Evolutionary conservation across 805 yeast species (phyloP).

Genomic region (Wickerhamomyces strasburgensis): DNA sequence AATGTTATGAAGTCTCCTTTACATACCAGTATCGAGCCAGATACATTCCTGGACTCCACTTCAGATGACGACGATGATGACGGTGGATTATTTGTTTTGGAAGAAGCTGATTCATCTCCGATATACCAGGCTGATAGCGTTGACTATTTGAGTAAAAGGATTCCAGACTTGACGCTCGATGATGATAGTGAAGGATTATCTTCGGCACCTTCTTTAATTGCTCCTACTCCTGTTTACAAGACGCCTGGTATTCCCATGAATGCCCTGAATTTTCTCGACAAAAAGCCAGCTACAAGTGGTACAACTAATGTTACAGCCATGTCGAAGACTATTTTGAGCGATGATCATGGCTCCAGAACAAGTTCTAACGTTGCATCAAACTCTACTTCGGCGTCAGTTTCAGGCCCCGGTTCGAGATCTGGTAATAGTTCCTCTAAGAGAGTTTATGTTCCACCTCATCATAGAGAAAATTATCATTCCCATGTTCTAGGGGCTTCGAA

Average conservation of each 20-base stretch:
- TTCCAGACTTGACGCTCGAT: conserved; percentile 13
- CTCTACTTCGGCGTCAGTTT: not conserved
- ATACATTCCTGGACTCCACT: too few relatives aligned
- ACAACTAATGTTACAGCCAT: too few relatives aligned
- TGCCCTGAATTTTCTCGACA: too few relatives aligned
- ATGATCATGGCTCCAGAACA: not conserved
- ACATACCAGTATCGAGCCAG: conserved; percentile 9
- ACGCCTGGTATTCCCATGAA: too few relatives aligned
- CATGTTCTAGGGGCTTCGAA: not conserved
- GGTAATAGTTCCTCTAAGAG: conserved; percentile 12
- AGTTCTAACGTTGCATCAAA: conserved; percentile 10
- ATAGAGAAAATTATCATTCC: conserved; percentile 33
- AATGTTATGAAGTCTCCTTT: conserved; percentile 21
- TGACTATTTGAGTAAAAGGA: conserved; percentile 4
- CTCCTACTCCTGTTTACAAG: conserved; percentile 12
- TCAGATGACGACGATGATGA: conserved; percentile 27
- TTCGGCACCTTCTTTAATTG: conserved; percentile 24
- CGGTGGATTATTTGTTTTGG: conserved; percentile 37
- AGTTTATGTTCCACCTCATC: conserved; percentile 50
- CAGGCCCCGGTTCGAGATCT: not conserved
- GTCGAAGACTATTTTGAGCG: conserved; percentile 4
- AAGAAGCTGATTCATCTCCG: conserved; percentile 26
- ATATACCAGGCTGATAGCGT: conserved; percentile 8
- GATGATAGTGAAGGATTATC: conserved; percentile 21
- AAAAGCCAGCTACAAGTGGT: too few relatives aligned